Percentiles rank a stretch among this genome's conserved stretches.
These are phyloP conservation scores for Xylaria cubensis DNA, from an alignment of 495 filamentous ascomycete species.

Conservation along the genomic window DNA sequence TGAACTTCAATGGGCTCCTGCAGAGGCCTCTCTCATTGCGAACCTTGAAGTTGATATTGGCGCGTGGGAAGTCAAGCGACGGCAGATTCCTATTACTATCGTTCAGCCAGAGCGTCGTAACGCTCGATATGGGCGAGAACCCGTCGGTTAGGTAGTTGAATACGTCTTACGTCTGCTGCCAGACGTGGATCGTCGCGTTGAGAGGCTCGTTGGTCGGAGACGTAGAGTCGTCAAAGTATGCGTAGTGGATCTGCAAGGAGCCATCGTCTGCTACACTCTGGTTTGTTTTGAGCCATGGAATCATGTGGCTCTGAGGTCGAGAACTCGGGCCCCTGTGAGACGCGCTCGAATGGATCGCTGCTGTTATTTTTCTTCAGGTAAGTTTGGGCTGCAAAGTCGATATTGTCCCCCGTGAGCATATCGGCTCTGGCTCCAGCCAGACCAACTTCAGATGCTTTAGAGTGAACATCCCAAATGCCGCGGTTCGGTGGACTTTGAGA, in stretches of 20 bases:
- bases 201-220: not conserved
- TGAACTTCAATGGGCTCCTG: no score
- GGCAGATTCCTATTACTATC: not conserved
- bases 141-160: not conserved
- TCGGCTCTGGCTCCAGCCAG: not conserved
- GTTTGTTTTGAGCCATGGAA: not conserved
- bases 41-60: not conserved
- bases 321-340: not conserved
- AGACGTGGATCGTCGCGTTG: not conserved
- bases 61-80: not conserved
- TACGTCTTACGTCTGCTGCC: not conserved
- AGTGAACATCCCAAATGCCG: not conserved
- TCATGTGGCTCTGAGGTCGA: not conserved
- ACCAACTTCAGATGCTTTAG: not conserved
- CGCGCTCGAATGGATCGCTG: not conserved
- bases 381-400: not conserved
- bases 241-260: not conserved
- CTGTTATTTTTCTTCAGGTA: not conserved
- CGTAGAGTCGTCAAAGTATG: not conserved
- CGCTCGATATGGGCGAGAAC: not conserved
- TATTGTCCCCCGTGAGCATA: not conserved
- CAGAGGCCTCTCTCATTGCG: not conserved
- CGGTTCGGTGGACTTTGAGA: not conserved
- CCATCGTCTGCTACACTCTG: not conserved
- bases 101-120: not conserved